These are phyloP conservation scores for Tetraselmis chui DNA, from an alignment of 139 green algal species.

Conservation along the genomic window DNA sequence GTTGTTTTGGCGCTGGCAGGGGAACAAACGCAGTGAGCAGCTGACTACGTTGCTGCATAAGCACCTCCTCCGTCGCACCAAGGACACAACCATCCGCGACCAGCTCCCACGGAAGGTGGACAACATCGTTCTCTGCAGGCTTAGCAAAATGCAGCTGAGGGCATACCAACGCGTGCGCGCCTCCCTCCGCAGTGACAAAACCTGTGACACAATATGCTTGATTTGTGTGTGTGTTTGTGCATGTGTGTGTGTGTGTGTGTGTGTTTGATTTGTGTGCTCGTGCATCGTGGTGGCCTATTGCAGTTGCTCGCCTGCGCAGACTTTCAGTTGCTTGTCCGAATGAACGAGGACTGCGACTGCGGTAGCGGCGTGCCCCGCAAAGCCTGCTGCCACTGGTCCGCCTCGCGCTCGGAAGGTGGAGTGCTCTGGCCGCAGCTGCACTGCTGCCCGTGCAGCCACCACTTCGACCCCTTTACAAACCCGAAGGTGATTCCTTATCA, in stretches of 20 bases:
- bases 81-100: slow-evolving; percentile 45
- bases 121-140: slow-evolving; percentile 64
- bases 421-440: slow-evolving; percentile 59
- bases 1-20: slow-evolving; percentile 7
- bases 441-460: slow-evolving; percentile 37
- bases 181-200: slow-evolving; percentile 27
- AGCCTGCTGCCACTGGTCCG: slow-evolving; percentile 33
- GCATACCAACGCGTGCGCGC: slow-evolving; percentile 39
- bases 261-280: too few relatives aligned
- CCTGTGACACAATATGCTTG: too few relatives aligned
- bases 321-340: slow-evolving; percentile 40
- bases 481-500: slow-evolving; percentile 18
- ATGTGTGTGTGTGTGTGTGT: too few relatives aligned
- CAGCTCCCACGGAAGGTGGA: slow-evolving; percentile 66
- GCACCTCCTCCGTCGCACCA: slow-evolving; percentile 59
- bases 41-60: slow-evolving; percentile 25
- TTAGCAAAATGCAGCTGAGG: slow-evolving; percentile 46
- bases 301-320: slow-evolving; percentile 39
- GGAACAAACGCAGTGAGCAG: slow-evolving; percentile 9
- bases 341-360: slow-evolving; percentile 37
- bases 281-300: too few relatives aligned
- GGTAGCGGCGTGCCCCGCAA: not conserved
- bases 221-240: too few relatives aligned
- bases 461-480: slow-evolving; percentile 14
- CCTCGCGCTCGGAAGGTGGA: slow-evolving; percentile 27